Conservation (phyloP, 2,329 filamentous ascomycete genomes). For the Stagonosporopsis vannaccii region DNA sequence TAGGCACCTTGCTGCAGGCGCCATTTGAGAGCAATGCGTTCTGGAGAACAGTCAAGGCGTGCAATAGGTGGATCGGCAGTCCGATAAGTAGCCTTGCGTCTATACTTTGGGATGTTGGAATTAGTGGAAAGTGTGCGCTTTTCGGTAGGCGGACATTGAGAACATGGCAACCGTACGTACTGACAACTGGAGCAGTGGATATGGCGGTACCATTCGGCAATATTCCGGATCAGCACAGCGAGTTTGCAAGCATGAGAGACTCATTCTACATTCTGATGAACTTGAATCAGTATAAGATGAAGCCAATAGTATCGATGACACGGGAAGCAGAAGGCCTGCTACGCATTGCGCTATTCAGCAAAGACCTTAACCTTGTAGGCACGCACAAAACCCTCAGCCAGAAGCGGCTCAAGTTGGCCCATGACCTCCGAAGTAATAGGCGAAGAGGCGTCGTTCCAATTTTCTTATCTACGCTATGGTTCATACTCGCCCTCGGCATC, state of each 20-base stretch:
- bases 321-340: constrained; percentile 47
- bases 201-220: constrained; percentile 40
- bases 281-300: constrained; percentile 54
- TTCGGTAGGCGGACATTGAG: constrained; percentile 5
- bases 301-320: constrained; percentile 27
- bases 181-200: constrained; percentile 37
- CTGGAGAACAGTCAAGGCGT: constrained; percentile 43
- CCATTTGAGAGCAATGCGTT: constrained; percentile 49
- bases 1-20: constrained; percentile 47
- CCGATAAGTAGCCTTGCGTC: constrained; percentile 44
- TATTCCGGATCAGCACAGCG: constrained; percentile 24
- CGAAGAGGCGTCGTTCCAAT: constrained; percentile 49
- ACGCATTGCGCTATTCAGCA: constrained; percentile 49
- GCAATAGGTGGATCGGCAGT: constrained; percentile 43
- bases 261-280: constrained; percentile 53
- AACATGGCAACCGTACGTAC: background rate
- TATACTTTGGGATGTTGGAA: constrained; percentile 47
- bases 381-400: constrained; percentile 32
- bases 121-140: constrained; percentile 43
- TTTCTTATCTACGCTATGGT: constrained; percentile 52
- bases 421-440: constrained; percentile 48
- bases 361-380: constrained; percentile 37
- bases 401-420: constrained; percentile 42
- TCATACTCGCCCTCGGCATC: constrained; percentile 44
- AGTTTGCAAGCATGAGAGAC: constrained; percentile 49